These are phyloP conservation scores for Paramecium biaurelia DNA, from an alignment of 73 alveolate genomes.

Conservation along the genomic window DNA sequence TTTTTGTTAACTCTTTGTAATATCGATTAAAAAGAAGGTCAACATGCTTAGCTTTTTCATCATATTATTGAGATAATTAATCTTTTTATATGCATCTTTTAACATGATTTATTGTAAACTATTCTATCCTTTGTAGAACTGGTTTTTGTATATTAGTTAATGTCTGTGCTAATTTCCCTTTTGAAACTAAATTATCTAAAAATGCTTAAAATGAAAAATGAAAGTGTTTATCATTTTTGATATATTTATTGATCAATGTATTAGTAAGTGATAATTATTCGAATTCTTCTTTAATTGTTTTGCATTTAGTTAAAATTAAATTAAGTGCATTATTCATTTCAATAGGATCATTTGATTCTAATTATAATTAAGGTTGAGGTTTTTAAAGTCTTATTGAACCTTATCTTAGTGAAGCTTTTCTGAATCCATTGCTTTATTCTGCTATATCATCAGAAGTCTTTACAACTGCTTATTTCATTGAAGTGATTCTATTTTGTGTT, in stretches of 20 bases:
- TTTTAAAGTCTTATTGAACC: not conserved
- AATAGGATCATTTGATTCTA: not conserved
- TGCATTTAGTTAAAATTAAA: not conserved
- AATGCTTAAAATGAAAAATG: not conserved
- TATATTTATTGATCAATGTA: not conserved
- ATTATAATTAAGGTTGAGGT: not conserved
- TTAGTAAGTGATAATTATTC: constrained; percentile 24
- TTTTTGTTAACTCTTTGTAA: not conserved
- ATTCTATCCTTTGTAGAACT: not conserved
- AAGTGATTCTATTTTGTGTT: not conserved
- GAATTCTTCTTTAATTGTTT: not conserved
- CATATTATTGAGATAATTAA: not conserved
- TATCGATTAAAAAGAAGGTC: not conserved
- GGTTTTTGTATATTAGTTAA: not conserved
- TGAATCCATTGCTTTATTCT: not conserved
- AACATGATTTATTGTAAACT: constrained; percentile 7
- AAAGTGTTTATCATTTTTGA: constrained; percentile 10
- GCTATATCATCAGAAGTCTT: not conserved
- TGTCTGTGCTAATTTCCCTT: not conserved
- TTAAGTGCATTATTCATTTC: not conserved
- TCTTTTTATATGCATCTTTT: constrained; percentile 20
- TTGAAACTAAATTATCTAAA: not conserved
- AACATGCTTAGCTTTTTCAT: not conserved
- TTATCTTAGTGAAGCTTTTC: not conserved
- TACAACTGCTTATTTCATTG: not conserved